Percentiles rank a stretch among this genome's conserved stretches.
phyloP scores from a whole-genome alignment of 495 filamentous ascomycete genomes.

The Talaromyces proteolyticus region DNA sequence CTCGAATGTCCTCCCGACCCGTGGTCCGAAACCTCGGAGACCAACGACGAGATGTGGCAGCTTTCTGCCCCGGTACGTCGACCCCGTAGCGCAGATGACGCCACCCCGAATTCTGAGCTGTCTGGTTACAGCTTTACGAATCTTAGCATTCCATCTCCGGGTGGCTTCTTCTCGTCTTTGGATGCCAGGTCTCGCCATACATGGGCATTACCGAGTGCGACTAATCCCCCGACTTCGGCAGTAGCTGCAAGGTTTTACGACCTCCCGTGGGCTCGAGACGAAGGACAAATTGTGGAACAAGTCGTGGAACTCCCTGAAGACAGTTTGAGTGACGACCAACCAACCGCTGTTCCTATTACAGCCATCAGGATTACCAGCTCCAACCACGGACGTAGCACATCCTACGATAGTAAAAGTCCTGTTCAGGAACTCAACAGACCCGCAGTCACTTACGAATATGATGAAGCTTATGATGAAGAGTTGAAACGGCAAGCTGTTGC shows the following conservation, averaged over 20 bases:
- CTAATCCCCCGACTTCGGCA: constrained; percentile 64
- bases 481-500: constrained; percentile 55
- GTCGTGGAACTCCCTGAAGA: constrained; percentile 55
- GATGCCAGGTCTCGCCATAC: constrained; percentile 66
- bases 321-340: constrained; percentile 28
- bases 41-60: constrained; percentile 43
- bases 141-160: constrained; percentile 82
- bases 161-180: constrained; percentile 84
- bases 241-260: constrained; percentile 83
- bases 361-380: constrained; percentile 35
- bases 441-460: constrained; percentile 48
- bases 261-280: constrained; percentile 57
- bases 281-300: constrained; percentile 56
- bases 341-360: constrained; percentile 43
- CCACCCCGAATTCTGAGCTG: constrained; percentile 39
- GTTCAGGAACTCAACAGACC: constrained; percentile 31
- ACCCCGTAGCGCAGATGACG: constrained; percentile 35
- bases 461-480: constrained; percentile 61
- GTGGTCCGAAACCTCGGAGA: constrained; percentile 41
- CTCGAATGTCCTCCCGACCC: constrained; percentile 43
- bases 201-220: constrained; percentile 52
- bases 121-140: constrained; percentile 55
- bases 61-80: constrained; percentile 16
- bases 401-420: constrained; percentile 13
- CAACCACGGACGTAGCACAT: constrained; percentile 22